Evolutionary conservation across 106 monocot species (phyloP).

Genomic region (Narthecium ossifragum): DNA sequence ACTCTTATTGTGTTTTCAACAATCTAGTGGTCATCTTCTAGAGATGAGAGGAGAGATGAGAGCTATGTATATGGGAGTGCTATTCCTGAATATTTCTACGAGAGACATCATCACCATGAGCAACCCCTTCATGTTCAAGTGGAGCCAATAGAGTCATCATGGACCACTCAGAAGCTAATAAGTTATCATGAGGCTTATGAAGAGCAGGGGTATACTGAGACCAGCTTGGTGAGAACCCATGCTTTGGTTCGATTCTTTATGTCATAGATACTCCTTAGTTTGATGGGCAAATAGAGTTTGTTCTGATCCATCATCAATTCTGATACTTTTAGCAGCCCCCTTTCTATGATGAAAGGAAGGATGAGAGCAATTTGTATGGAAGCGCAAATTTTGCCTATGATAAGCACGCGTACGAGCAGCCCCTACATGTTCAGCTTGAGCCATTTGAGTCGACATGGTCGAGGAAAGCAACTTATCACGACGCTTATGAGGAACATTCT

Average conservation of each 20-base stretch:
- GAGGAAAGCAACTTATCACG: conserved; percentile 11
- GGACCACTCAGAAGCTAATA: conserved; percentile 6
- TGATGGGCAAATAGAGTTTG: neutral
- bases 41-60: conserved; percentile 21
- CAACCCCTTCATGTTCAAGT: conserved; percentile 16
- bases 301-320: neutral
- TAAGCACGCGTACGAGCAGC: conserved; percentile 14
- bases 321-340: neutral
- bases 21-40: conserved; percentile 3
- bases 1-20: conserved; percentile 2
- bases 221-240: neutral
- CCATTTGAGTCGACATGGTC: conserved; percentile 20
- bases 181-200: conserved; percentile 16
- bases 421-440: conserved; percentile 24
- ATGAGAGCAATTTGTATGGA: conserved; percentile 3
- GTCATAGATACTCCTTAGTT: neutral
- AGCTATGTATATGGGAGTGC: conserved; percentile 21
- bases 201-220: conserved; percentile 2
- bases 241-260: neutral
- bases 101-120: conserved; percentile 17
- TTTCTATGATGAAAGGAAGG: neutral
- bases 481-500: conserved; percentile 10
- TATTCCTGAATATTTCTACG: too few relatives aligned
- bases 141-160: conserved; percentile 1
- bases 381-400: conserved; percentile 7